Evolutionary conservation across 75 land plant species (phyloP), one percentile per base, ranked within the genome.

Genomic region (Adiantum capillusveneris): DNA sequence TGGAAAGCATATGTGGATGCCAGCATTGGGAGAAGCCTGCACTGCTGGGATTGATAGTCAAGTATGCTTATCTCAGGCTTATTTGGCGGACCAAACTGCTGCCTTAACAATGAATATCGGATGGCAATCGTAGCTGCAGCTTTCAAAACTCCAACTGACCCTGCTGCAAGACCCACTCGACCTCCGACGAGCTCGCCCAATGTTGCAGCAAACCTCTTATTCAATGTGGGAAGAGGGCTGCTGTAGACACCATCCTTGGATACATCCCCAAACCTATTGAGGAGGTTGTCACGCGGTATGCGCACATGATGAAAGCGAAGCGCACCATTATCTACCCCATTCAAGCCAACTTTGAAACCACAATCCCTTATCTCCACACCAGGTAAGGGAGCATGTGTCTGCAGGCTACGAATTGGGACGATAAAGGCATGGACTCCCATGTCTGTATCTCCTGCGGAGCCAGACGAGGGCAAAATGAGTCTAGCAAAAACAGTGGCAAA

Each of bases 351-450:
- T 44, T 93, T 89, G 71, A 81, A 85, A 18, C 98, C 98, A 75
- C 98, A 93, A 59, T 93, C 98, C 50, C 83, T 82, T 22, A 93
- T 93, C 60, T 93, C 98, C 59, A 93, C 67, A 1, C 98, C 95
- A 56, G 95, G 98, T 22, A 93, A 82, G 16, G 66, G 44, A n/a
- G 72, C 14, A 48, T 93, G 98, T 21, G 96, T 78, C 25, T 79
- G 72, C 69, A 93, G 11, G 51, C 84, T 81, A 51, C 98, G 70
- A 29, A 93, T 85, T 24, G 95, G 98, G 16, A 93, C 98, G 65
- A 93, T 89, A 78, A 93, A 93, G 2, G 98, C 90, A 74, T 93
- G 98, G 30, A 93, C 81, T 24, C 98, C 98, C 98, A 88, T 88
- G 61, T 93, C 90, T 11, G 62, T 56, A 44, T 60, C 65, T 16